A percentile compares a stretch with the other conserved stretches of the same genome.
Conservation (phyloP, 495 filamentous ascomycete genomes). For the Xylaria venustula region DNA sequence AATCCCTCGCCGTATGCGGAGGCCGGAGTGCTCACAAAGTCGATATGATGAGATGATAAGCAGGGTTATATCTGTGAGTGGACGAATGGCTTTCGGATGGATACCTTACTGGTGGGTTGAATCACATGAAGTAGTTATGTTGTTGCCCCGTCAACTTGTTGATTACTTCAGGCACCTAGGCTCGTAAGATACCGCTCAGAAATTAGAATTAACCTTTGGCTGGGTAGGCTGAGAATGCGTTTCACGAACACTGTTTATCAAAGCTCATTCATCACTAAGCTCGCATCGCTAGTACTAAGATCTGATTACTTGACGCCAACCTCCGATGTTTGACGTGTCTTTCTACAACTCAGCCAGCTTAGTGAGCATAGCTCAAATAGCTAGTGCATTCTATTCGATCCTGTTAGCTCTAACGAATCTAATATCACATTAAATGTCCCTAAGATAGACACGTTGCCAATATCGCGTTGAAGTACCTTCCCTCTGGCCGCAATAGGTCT, state of each 20-base stretch:
- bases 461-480: background rate
- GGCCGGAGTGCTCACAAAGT: too few species aligned
- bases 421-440: background rate
- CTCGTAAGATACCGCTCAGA: too few species aligned
- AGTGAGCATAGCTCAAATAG: background rate
- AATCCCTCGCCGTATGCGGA: too few species aligned
- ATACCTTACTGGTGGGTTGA: too few species aligned
- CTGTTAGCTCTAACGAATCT: background rate
- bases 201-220: too few species aligned
- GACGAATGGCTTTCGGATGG: too few species aligned
- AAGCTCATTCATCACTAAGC: background rate
- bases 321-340: constrained; percentile 7
- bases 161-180: too few species aligned
- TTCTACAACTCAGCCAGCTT: background rate
- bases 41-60: too few species aligned
- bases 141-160: too few species aligned
- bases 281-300: background rate
- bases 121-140: too few species aligned
- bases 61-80: too few species aligned
- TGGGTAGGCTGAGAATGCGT: background rate
- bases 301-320: background rate
- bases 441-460: constrained; percentile 4
- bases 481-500: constrained; percentile 1
- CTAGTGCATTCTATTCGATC: background rate
- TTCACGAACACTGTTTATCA: background rate